Percentiles rank a stretch among this genome's conserved stretches.
Conservation (phyloP, 1,284 basidiomycete species). For the Lentinula novae-zelandiae region DNA sequence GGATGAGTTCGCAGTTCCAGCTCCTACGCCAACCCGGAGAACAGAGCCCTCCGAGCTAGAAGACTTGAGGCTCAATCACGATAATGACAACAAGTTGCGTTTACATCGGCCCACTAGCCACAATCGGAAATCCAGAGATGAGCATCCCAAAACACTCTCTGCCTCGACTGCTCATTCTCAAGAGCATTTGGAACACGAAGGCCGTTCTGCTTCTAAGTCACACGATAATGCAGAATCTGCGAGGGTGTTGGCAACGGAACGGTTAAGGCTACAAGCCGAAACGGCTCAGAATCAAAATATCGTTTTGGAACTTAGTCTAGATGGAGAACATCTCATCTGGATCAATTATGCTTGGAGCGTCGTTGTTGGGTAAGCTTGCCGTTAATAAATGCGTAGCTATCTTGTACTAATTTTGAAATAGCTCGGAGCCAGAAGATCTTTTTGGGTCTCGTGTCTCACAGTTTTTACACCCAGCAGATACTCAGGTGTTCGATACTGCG, state of each 20-base stretch:
- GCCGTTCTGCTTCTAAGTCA: conserved; percentile 37
- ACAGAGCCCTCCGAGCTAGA: conserved; percentile 42
- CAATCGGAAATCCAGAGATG: conserved; percentile 54
- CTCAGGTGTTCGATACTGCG: conserved; percentile 84
- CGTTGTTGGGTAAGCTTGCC: conserved; percentile 80
- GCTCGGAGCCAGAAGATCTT: conserved; percentile 82
- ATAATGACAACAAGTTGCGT: conserved; percentile 55
- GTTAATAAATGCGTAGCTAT: conserved; percentile 12
- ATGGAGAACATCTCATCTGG: conserved; percentile 91
- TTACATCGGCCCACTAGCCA: conserved; percentile 47
- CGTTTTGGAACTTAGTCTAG: conserved; percentile 91
- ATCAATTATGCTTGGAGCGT: conserved; percentile 93
- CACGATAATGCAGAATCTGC: conserved; percentile 64
- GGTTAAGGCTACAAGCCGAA: conserved; percentile 83
- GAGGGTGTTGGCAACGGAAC: conserved; percentile 78
- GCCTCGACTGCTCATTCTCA: conserved; percentile 19
- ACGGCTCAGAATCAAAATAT: conserved; percentile 93
- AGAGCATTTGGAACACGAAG: conserved; percentile 26
- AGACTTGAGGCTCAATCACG: conserved; percentile 43
- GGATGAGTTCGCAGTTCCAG: conserved; percentile 38
- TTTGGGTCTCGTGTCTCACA: conserved; percentile 80
- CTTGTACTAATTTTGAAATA: conserved; percentile 28
- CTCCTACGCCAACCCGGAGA: conserved; percentile 38
- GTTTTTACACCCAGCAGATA: conserved; percentile 82
- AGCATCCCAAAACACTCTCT: conserved; percentile 46